Conservation (phyloP, 2,329 filamentous ascomycete species). For the Stemphylium vesicarium region DNA sequence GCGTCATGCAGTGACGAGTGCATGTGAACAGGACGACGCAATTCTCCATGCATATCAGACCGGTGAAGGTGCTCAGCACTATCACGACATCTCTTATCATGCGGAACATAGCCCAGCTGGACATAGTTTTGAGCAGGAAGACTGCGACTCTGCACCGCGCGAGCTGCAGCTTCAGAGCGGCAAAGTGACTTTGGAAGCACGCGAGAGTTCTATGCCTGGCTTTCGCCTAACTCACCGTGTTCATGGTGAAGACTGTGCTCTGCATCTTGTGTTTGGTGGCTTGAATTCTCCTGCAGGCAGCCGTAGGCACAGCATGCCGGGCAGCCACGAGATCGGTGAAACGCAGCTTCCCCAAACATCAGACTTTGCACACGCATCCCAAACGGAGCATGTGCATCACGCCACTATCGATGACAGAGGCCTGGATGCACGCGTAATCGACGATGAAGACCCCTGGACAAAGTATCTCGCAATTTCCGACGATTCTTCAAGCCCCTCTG, state of each 20-base stretch:
- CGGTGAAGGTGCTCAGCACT: constrained; percentile 3
- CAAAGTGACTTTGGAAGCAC: neutral
- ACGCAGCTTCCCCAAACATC: constrained; percentile 16
- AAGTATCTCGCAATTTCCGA: constrained; percentile 29
- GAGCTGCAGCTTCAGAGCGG: neutral
- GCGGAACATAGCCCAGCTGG: neutral
- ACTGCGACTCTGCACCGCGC: constrained; percentile 3
- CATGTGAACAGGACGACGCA: neutral
- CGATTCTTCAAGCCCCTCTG: constrained; percentile 28
- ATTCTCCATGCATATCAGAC: neutral
- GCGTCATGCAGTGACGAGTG: constrained; percentile 5
- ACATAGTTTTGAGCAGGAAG: constrained; percentile 1
- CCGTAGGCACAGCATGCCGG: constrained; percentile 8
- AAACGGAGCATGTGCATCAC: constrained; percentile 15
- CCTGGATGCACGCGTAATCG: constrained; percentile 18
- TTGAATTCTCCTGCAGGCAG: constrained; percentile 11
- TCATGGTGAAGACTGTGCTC: constrained; percentile 21
- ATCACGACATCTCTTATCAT: neutral
- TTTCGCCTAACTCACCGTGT: constrained; percentile 25
- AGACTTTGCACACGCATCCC: constrained; percentile 19
- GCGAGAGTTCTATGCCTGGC: constrained; percentile 10
- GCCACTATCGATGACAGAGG: constrained; percentile 12
- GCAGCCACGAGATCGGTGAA: constrained; percentile 19
- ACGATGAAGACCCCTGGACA: constrained; percentile 39
- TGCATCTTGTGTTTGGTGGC: constrained; percentile 28